Percentiles rank a stretch among this genome's conserved stretches.
Conservation (phyloP, 768 basidiomycete species). For the Podaxis sp. region DNA sequence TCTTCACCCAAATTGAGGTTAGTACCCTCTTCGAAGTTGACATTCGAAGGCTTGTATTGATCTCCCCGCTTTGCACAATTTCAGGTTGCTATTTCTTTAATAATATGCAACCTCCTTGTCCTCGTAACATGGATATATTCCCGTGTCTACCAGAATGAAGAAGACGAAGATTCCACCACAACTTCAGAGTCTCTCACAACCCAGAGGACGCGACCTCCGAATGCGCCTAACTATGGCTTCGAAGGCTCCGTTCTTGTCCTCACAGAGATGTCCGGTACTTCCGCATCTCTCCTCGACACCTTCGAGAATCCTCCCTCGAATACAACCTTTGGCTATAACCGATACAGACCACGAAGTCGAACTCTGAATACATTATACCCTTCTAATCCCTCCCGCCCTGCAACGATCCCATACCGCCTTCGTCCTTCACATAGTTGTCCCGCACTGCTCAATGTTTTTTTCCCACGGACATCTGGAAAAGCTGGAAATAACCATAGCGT, state of each 20-base stretch:
- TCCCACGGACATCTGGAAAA: neutral
- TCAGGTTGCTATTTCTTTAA: constrained; percentile 19
- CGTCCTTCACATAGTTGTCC: neutral
- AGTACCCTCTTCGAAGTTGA: neutral
- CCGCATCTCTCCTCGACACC: neutral
- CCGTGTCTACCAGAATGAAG: neutral
- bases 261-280: constrained; percentile 1
- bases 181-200: neutral
- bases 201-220: neutral
- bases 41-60: neutral
- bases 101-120: constrained; percentile 27
- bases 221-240: constrained; percentile 5
- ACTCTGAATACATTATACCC: neutral
- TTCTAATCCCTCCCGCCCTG: neutral
- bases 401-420: neutral
- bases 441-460: neutral
- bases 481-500: neutral
- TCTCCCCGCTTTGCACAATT: neutral
- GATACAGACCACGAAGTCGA: neutral
- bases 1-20: constrained; percentile 22
- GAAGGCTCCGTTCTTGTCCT: constrained; percentile 9
- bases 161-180: neutral
- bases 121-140: constrained; percentile 26
- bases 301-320: neutral
- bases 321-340: neutral